Base-by-base conservation (phyloP, 2,329 filamentous ascomycete species). In the Daldinia sp. region DNA sequence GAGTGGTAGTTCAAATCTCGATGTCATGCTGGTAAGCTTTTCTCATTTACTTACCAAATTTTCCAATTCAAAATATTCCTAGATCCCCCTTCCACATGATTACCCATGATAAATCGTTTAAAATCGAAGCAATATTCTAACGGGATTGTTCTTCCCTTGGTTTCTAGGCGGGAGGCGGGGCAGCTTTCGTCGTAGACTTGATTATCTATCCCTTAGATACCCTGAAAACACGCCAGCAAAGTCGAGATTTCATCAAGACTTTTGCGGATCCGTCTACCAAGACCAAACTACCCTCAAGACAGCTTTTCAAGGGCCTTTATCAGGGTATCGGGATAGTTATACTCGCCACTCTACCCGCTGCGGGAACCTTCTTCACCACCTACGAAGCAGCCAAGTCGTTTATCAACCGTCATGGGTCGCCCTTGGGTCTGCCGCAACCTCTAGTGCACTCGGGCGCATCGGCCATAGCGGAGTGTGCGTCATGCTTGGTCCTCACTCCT, bases 171-270 rank as follows among this genome's bases (percentile, higher is more conserved):
- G 94, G 94, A 63, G 93, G 93, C 60, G 86, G 92, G 60, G 94
- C 94, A 70, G 94, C 93, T 28, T 93, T 97, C 78, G 91, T 91
- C 0, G 92, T 97, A 63, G 93, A 97, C 79, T 83, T 97, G 55
- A 84, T 97, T 15, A 88, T 97, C 39, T 97, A 96, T 75, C 94
- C 94, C 0, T 84, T 97, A 15, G 94, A 97, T 78, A 98, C 94
- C 0, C 84, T 97, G 75, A 97, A 97, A 78, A 97, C 94, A 6
- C 88, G 94, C 9, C 86, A 93, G 54, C 94, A 97, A 78, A 93
- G 91, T 60, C 90, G 89, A 12, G 88, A 94, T 74, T 96, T 94
- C 80, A 82, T 88, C 41, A 86, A 86, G 56, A 84, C 90, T 0
- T 95, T 90, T 81, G 84, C 84, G 1, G 86, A 87, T 23, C 85